Percentiles rank a stretch among this genome's conserved stretches.
Evolutionary conservation across 306 rosid species (phyloP).

Genomic region (Trifolium pratense): DNA sequence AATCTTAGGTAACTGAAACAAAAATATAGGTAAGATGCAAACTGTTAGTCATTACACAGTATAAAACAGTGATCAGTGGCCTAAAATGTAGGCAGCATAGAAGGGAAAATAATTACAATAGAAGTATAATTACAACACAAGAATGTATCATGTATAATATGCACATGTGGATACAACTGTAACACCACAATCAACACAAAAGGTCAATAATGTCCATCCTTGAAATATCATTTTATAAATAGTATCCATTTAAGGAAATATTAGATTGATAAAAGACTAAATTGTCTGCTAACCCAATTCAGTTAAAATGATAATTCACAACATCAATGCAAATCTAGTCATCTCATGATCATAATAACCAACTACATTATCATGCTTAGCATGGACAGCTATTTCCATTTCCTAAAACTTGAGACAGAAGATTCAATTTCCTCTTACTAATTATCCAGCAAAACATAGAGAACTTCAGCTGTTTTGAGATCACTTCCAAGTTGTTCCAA

Average conservation of each 20-base stretch:
- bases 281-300: not conserved
- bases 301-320: not conserved
- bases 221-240: not conserved
- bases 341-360: not conserved
- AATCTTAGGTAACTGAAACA: constrained; percentile 79
- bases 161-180: not conserved
- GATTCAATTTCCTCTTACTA: not conserved
- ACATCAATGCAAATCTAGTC: not conserved
- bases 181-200: constrained; percentile 1
- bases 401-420: not conserved
- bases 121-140: not conserved
- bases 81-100: not conserved
- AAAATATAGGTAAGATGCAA: constrained; percentile 17
- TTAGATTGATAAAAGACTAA: constrained; percentile 15
- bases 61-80: not conserved
- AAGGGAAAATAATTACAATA: constrained; percentile 10
- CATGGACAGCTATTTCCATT: not conserved
- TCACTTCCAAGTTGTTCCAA: not conserved
- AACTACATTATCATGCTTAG: not conserved
- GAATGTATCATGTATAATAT: not conserved
- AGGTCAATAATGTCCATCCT: not conserved
- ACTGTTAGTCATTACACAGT: constrained; percentile 37
- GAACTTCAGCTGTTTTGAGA: no score
- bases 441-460: no score
- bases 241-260: not conserved